Conservation (phyloP, 139 green algal species). For the Chlamydomonas incerta region DNA sequence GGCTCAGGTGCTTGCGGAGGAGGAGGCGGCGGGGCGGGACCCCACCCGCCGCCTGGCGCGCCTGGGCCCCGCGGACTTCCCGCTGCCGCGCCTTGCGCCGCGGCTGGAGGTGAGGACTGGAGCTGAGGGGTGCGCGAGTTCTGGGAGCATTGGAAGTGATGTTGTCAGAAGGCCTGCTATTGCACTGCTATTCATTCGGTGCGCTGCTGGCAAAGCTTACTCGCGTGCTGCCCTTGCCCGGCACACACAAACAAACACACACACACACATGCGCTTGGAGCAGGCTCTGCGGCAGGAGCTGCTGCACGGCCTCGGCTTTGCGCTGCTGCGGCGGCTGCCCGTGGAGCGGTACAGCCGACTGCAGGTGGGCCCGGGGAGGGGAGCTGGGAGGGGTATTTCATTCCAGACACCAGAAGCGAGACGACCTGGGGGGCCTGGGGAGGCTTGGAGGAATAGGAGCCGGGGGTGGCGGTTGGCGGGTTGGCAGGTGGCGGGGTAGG, state of each 20-base stretch:
- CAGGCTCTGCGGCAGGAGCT: conserved; percentile 1
- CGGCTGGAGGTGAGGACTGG: not conserved
- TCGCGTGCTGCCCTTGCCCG: too few relatives aligned
- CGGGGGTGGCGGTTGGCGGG: too few relatives aligned
- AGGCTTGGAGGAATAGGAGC: too few relatives aligned
- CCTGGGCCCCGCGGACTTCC: conserved; percentile 7
- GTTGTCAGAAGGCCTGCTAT: not conserved
- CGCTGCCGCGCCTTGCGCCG: conserved; percentile 3
- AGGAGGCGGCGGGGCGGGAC: not conserved
- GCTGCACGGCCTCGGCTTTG: conserved; percentile 20
- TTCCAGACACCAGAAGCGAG: not conserved
- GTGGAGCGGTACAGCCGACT: conserved; percentile 11
- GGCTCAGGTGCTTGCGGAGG: not conserved
- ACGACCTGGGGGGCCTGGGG: not conserved
- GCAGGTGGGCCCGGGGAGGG: conserved; percentile 7
- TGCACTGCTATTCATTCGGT: too few relatives aligned
- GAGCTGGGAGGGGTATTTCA: not conserved
- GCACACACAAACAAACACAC: too few relatives aligned
- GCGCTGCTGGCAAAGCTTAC: too few relatives aligned
- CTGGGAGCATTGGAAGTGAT: not conserved
- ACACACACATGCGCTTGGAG: too few relatives aligned
- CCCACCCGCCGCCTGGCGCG: not conserved
- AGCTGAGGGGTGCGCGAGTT: not conserved
- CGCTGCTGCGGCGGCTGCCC: conserved; percentile 25
- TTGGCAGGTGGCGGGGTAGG: too few relatives aligned